These are phyloP conservation scores for Pseudophaeomoniella oleicola DNA, from an alignment of 2,329 filamentous ascomycete species.

Conservation along the genomic window DNA sequence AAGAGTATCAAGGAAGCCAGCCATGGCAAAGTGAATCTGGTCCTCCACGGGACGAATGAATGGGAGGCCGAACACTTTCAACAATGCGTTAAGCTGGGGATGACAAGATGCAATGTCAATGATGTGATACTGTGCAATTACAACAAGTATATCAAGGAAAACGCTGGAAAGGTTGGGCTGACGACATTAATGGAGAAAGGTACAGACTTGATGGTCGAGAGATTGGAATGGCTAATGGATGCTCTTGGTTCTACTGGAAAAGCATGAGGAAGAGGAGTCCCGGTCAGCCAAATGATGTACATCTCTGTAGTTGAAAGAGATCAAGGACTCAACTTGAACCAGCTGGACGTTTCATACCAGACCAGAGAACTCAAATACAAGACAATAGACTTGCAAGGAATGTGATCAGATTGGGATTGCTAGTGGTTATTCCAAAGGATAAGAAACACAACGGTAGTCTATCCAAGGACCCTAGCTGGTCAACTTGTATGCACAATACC, in stretches of 20 bases:
- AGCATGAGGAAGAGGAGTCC: no score
- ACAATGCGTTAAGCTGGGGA: conserved; percentile 39
- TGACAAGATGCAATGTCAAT: conserved; percentile 45
- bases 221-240: conserved; percentile 43
- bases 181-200: conserved; percentile 40
- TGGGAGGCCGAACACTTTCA: conserved; percentile 40
- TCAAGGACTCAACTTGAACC: no score
- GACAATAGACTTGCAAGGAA: no score
- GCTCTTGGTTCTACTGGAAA: conserved; percentile 26
- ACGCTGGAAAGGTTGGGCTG: conserved; percentile 35
- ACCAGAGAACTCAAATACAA: no score
- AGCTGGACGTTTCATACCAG: no score
- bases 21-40: conserved; percentile 34
- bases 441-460: no score
- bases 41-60: conserved; percentile 44
- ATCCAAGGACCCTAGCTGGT: no score
- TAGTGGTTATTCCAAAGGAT: no score
- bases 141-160: conserved; percentile 32
- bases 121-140: conserved; percentile 34
- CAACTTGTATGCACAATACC: no score
- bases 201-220: conserved; percentile 39
- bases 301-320: no score
- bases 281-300: no score
- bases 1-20: conserved; percentile 33
- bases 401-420: no score